phyloP scores from a whole-genome alignment of 257 asterid species.

The Plantago major region DNA sequence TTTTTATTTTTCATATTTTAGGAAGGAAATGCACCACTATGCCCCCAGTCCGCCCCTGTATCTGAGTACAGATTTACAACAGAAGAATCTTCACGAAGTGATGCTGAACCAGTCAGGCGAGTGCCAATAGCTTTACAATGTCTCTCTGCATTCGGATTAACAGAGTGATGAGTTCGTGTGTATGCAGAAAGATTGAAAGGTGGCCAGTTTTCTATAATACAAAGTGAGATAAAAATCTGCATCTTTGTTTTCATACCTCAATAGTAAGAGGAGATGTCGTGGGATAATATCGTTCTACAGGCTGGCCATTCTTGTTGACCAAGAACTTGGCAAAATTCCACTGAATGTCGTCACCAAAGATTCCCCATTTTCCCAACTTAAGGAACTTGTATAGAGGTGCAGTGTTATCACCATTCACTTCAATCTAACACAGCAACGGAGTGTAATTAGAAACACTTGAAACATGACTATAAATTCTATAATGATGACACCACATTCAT shows the following conservation, averaged over 20 bases:
- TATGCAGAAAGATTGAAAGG: not conserved
- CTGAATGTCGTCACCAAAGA: slow-evolving; percentile 73
- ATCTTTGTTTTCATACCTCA: slow-evolving; percentile 37
- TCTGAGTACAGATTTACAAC: not conserved
- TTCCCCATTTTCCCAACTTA: slow-evolving; percentile 78
- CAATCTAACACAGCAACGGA: slow-evolving; percentile 40
- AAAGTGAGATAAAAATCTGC: not conserved
- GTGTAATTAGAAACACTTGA: slow-evolving; percentile 1
- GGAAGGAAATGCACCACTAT: too few relatives aligned
- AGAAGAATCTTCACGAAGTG: not conserved
- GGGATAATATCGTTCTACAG: slow-evolving; percentile 74
- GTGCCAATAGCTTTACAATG: slow-evolving; percentile 38
- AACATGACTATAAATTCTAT: too few relatives aligned
- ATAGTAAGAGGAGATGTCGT: slow-evolving; percentile 73
- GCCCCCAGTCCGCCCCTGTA: too few relatives aligned
- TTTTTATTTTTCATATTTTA: too few relatives aligned
- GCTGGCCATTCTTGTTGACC: slow-evolving; percentile 65
- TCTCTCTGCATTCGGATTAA: slow-evolving; percentile 37
- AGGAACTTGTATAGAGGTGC: slow-evolving; percentile 79
- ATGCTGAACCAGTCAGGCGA: slow-evolving; percentile 22
- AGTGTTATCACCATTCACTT: slow-evolving; percentile 66
- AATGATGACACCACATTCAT: too few relatives aligned
- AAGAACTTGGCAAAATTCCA: slow-evolving; percentile 89
- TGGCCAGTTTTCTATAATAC: not conserved
- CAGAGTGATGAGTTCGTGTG: not conserved